phyloP scores from a whole-genome alignment of 257 asterid genomes.

The Lycium ferocissimum region DNA sequence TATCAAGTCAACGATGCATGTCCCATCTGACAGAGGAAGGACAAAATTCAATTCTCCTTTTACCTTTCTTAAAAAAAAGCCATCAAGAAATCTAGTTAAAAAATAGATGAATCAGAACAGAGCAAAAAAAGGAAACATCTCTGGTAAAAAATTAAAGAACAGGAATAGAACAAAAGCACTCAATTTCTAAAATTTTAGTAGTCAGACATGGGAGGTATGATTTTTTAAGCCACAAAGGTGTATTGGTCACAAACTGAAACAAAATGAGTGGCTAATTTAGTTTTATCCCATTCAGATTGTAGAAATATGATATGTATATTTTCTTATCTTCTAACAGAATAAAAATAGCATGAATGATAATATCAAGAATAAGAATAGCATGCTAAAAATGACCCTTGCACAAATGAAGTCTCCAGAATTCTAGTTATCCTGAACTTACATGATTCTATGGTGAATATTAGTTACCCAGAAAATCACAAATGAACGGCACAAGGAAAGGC shows the following conservation, averaged over 20 bases:
- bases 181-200: neutral
- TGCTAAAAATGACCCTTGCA: no score
- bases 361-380: neutral
- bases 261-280: constrained; percentile 5
- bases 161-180: neutral
- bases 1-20: neutral
- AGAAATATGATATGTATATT: neutral
- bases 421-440: neutral
- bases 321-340: neutral
- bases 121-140: neutral
- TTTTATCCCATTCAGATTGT: neutral
- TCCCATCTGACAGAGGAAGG: constrained; percentile 1
- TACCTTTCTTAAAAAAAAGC: neutral
- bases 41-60: neutral
- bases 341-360: neutral
- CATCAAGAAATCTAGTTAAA: neutral
- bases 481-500: neutral
- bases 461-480: neutral
- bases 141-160: neutral
- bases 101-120: neutral
- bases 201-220: neutral
- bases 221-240: constrained; percentile 18
- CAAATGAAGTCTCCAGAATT: no score
- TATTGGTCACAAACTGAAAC: constrained; percentile 25
- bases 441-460: neutral